phyloP scores from a whole-genome alignment of 768 basidiomycete species.

The Tulasnella sp. region DNA sequence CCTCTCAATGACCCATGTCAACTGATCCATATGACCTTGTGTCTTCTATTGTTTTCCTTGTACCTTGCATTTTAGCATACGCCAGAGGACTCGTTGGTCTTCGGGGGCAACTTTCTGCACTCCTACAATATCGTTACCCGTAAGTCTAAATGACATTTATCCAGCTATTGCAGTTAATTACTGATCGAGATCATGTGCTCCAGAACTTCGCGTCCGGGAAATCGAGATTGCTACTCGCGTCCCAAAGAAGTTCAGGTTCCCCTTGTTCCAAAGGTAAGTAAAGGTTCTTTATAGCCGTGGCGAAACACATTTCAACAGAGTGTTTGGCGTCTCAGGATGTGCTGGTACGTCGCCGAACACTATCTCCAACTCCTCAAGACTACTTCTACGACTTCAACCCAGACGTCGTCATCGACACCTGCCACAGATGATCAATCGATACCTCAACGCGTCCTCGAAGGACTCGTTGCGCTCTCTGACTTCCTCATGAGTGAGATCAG shows the following conservation, averaged over 20 bases:
- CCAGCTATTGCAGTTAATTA: background rate
- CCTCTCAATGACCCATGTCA: too few species aligned
- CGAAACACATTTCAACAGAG: background rate
- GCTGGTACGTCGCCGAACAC: constrained; percentile 84
- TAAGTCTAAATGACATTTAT: constrained; percentile 32
- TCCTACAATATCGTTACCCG: constrained; percentile 82
- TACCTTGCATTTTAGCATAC: constrained; percentile 52
- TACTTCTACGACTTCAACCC: too few species aligned
- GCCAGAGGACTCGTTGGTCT: constrained; percentile 84
- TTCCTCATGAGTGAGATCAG: constrained; percentile 73
- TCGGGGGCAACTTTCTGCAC: constrained; percentile 96
- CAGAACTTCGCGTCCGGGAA: constrained; percentile 79
- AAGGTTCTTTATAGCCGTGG: constrained; percentile 15
- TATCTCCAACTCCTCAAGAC: constrained; percentile 60
- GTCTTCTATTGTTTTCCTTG: background rate
- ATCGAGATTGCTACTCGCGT: constrained; percentile 91
- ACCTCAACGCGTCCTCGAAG: constrained; percentile 52
- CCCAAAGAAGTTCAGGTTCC: constrained; percentile 85
- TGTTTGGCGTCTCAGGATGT: constrained; percentile 43
- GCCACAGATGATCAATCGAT: constrained; percentile 34
- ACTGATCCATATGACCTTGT: too few species aligned
- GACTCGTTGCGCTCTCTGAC: constrained; percentile 57
- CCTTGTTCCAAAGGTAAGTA: constrained; percentile 60
- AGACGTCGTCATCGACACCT: too few species aligned
- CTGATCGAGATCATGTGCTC: constrained; percentile 4